A percentile compares a stretch with the other conserved stretches of the same genome.
phyloP scores from a whole-genome alignment of 2,329 filamentous ascomycete genomes.

The Diaporthe batatas region DNA sequence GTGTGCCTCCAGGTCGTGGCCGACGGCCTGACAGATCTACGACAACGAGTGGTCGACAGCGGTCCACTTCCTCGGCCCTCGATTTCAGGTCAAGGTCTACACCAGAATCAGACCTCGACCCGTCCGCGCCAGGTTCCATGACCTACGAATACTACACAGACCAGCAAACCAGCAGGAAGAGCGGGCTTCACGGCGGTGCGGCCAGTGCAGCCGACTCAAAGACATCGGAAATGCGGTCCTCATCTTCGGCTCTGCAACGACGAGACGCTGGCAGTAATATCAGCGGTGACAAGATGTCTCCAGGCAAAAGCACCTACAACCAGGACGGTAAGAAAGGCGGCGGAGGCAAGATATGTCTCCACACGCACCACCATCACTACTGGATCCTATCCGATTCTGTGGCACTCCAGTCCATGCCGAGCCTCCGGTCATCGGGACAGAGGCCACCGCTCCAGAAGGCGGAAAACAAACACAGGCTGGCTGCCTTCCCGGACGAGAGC shows the following conservation, averaged over 20 bases:
- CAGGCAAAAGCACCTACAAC: conserved; percentile 4
- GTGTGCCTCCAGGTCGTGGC: no score
- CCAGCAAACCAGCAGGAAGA: background rate
- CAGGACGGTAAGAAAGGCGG: background rate
- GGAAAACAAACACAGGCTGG: conserved; percentile 22
- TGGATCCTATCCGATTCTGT: conserved; percentile 53
- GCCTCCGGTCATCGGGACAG: conserved; percentile 37
- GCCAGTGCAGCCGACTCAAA: background rate
- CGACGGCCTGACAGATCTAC: background rate
- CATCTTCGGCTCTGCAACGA: conserved; percentile 9
- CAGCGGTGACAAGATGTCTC: background rate
- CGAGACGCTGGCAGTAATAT: background rate
- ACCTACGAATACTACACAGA: conserved; percentile 4
- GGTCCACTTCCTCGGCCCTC: conserved; percentile 15
- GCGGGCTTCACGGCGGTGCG: background rate
- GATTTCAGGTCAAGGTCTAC: conserved; percentile 19
- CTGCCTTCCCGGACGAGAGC: conserved; percentile 47
- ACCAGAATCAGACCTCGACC: conserved; percentile 12
- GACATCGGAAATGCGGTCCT: background rate
- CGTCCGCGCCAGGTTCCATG: conserved; percentile 1
- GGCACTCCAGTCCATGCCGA: conserved; percentile 26
- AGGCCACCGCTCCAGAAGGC: conserved; percentile 29
- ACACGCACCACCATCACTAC: conserved; percentile 74
- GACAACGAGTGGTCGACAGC: background rate
- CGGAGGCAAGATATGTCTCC: conserved; percentile 58